A percentile compares a stretch with the other conserved stretches of the same genome.
These are phyloP conservation scores for Medicago lupulina DNA, from an alignment of 306 rosid species.

Conservation along the genomic window DNA sequence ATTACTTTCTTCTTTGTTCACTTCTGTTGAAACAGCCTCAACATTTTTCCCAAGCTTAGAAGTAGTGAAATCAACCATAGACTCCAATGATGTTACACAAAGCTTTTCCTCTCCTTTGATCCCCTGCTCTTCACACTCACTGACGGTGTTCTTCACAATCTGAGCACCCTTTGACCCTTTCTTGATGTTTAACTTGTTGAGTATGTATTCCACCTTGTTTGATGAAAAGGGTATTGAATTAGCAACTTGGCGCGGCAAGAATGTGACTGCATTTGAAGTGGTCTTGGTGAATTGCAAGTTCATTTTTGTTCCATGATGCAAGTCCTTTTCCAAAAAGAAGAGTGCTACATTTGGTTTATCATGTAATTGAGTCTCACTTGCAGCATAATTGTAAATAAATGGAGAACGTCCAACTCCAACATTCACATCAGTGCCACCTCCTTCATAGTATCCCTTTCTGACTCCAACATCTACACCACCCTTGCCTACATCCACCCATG, in stretches of 20 bases:
- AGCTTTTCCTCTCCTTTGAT: constrained; percentile 70
- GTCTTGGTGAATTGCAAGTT: constrained; percentile 59
- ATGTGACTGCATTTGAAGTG: constrained; percentile 36
- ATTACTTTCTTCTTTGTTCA: constrained; percentile 49
- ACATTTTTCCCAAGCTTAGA: constrained; percentile 66
- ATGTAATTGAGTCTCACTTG: constrained; percentile 49
- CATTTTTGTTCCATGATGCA: constrained; percentile 58
- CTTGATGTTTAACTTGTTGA: constrained; percentile 52
- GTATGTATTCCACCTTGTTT: constrained; percentile 49
- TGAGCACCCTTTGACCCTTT: constrained; percentile 54
- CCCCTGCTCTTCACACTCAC: constrained; percentile 59
- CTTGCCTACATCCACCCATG: constrained; percentile 14
- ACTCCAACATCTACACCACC: constrained; percentile 13
- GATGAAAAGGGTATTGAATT: constrained; percentile 77
- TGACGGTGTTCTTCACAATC: constrained; percentile 54
- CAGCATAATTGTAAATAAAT: constrained; percentile 14
- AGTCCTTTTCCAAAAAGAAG: constrained; percentile 76
- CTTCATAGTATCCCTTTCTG: constrained; percentile 4
- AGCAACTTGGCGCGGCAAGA: constrained; percentile 62
- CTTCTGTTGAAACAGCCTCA: constrained; percentile 69
- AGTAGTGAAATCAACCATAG: constrained; percentile 77
- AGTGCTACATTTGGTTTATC: constrained; percentile 64
- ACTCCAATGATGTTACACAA: constrained; percentile 86
- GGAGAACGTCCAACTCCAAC: constrained; percentile 34
- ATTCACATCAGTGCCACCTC: constrained; percentile 1